Conservation (phyloP, 2,329 filamentous ascomycete species). For the Paraconiothyrium sp. region DNA sequence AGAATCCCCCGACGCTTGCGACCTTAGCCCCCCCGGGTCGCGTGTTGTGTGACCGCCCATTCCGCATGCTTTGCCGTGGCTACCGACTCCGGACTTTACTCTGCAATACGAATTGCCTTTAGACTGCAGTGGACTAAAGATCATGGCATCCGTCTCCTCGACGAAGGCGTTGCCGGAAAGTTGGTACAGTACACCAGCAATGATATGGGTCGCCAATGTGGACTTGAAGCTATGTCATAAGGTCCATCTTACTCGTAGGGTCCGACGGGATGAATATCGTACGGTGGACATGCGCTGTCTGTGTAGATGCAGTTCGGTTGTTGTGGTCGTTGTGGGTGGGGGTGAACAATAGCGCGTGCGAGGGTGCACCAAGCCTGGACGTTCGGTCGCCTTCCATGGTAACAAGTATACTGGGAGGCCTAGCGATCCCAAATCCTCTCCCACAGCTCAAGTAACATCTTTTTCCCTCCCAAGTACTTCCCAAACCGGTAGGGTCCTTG, state of each 20-base stretch:
- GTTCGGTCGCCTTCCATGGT: neutral
- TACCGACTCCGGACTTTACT: neutral
- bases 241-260: neutral
- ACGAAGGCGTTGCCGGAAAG: no score
- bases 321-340: neutral
- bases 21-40: neutral
- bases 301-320: neutral
- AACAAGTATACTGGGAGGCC: neutral
- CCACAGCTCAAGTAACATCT: neutral
- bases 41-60: slow-evolving; percentile 3
- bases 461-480: neutral
- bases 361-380: neutral
- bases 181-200: no score
- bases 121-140: neutral
- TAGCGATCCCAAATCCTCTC: neutral
- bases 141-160: neutral
- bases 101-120: neutral
- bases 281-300: neutral
- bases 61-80: neutral
- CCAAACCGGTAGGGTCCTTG: slow-evolving; percentile 12
- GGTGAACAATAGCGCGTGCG: neutral
- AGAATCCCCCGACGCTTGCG: neutral
- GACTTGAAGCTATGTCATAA: neutral
- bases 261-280: neutral
- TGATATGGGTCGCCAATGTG: neutral